Evolutionary conservation across 805 yeast genomes (phyloP).

Genomic region (Hanseniaspora mollemarum): DNA sequence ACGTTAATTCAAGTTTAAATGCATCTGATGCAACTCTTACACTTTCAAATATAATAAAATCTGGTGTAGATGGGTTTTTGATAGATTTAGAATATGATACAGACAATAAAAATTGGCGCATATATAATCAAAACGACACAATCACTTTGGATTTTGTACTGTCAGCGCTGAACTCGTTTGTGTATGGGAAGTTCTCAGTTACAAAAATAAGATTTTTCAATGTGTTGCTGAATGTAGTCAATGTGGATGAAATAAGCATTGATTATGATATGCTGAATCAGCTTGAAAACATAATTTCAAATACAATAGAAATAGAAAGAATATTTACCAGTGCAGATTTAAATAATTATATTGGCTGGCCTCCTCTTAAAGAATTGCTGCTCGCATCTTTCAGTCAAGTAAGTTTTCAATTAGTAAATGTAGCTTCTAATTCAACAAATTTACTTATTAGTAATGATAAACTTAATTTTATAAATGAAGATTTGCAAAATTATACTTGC

Average conservation of each 20-base stretch:
- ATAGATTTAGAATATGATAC: constrained; percentile 6
- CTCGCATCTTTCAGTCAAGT: background rate
- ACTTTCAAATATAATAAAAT: background rate
- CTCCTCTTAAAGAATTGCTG: background rate
- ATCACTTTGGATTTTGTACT: background rate
- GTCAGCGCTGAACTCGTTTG: background rate
- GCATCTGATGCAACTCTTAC: background rate
- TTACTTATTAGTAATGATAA: background rate
- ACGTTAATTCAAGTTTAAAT: background rate
- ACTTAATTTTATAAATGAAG: background rate
- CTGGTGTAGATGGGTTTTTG: constrained; percentile 3
- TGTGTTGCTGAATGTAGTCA: background rate
- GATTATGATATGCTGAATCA: background rate
- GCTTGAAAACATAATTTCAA: background rate
- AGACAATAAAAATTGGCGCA: background rate
- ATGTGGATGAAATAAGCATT: background rate
- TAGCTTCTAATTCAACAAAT: constrained; percentile 1
- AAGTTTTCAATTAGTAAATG: constrained; percentile 2
- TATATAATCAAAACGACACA: background rate
- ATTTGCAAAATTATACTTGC: background rate
- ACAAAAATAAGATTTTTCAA: background rate
- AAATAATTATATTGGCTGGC: background rate
- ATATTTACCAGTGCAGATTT: background rate
- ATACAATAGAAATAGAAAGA: background rate
- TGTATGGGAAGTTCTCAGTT: background rate